Conservation (phyloP, 169 alveolate species). For the Plasmodium reichenowi region DNA sequence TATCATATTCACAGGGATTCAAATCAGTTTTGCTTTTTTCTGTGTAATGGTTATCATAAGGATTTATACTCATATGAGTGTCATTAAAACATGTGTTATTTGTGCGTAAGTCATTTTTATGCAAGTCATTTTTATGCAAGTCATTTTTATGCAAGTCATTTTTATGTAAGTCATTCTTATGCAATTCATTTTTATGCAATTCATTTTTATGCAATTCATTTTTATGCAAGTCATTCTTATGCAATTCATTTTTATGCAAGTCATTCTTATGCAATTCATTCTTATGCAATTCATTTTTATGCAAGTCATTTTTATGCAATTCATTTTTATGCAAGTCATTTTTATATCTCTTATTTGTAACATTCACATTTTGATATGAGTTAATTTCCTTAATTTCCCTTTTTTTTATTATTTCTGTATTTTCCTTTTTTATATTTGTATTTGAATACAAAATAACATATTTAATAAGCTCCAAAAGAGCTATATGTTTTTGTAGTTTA, state of each 20-base stretch:
- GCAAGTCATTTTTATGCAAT: too few relatives aligned
- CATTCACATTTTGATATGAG: not conserved
- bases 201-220: not conserved
- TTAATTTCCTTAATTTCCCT: too few relatives aligned
- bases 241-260: not conserved
- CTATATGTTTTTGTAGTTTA: conserved; percentile 38
- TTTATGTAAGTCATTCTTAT: too few relatives aligned
- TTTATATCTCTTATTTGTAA: not conserved
- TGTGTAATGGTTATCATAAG: not conserved
- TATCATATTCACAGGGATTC: not conserved
- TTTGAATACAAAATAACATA: conserved; percentile 32
- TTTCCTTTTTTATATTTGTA: conserved; percentile 1
- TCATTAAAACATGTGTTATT: not conserved
- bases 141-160: not conserved
- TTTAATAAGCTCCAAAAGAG: conserved; percentile 33
- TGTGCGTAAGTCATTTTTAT: not conserved
- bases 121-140: too few relatives aligned
- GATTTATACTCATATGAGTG: not conserved
- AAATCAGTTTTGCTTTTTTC: not conserved
- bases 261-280: not conserved
- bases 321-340: too few relatives aligned
- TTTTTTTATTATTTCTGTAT: not conserved
- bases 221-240: not conserved
- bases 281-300: too few relatives aligned
- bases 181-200: not conserved